These are phyloP conservation scores for Pseudognaphalium luteoalbum DNA, from an alignment of 129 eudicot genomes.

Conservation along the genomic window DNA sequence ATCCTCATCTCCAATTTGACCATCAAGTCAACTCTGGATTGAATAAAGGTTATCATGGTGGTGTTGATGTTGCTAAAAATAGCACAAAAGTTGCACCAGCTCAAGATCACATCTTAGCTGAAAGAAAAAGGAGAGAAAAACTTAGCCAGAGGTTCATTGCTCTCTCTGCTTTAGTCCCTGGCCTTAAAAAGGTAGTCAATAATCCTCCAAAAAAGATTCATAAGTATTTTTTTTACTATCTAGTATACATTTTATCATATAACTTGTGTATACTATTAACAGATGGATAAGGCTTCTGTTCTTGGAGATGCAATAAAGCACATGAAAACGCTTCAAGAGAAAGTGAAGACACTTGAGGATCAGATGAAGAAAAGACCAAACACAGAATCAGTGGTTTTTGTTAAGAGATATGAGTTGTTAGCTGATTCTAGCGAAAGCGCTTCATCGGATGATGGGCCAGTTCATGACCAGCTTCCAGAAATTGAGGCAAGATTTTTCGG, in stretches of 20 bases:
- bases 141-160: constrained; percentile 71
- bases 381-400: constrained; percentile 63
- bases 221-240: too few relatives aligned
- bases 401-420: constrained; percentile 49
- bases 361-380: constrained; percentile 52
- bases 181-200: constrained; percentile 62
- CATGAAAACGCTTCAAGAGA: constrained; percentile 77
- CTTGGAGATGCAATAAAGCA: constrained; percentile 88
- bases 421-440: constrained; percentile 36
- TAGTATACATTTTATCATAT: neutral
- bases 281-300: constrained; percentile 96
- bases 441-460: constrained; percentile 47
- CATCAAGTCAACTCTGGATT: constrained; percentile 25
- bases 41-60: constrained; percentile 31
- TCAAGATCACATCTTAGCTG: constrained; percentile 81
- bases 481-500: constrained; percentile 68
- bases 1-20: constrained; percentile 36
- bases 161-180: constrained; percentile 74
- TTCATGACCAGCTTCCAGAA: constrained; percentile 63
- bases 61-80: constrained; percentile 46
- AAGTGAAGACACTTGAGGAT: constrained; percentile 74
- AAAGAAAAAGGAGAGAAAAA: constrained; percentile 83
- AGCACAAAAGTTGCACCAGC: constrained; percentile 42
- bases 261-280: neutral
- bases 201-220: too few relatives aligned